Base-by-base conservation (phyloP, 2,329 filamentous ascomycete genomes). In the Aspergillus bombycis region DNA sequence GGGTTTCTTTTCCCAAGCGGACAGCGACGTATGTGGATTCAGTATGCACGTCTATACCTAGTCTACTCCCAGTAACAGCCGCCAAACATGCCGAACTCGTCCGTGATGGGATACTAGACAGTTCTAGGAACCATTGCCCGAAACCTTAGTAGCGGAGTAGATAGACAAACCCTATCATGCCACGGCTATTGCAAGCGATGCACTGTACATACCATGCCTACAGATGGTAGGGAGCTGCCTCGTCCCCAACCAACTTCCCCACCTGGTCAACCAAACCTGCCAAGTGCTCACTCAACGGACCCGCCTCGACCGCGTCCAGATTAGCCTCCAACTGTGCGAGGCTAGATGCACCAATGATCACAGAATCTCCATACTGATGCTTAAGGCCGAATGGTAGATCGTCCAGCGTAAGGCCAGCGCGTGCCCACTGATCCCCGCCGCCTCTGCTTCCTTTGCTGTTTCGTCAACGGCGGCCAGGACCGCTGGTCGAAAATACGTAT, bases 361-460 rank as follows among this genome's bases (percentile, higher is more conserved):
- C 72, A 14, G 72, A 77, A 70, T 81, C 79, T 0, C 71, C 72
- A 8, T 71, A 59, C 43, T 76, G 70, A 14, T 67, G 64, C 72
- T 71, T 58, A 81, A 58, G 57, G 69, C 52, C 16, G 75, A 80
- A 63, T 85, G 82, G 68, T 84, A 78, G 1, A 72, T 72, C 46
- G 79, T 72, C 83, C 83, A 84, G 36, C 82, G 67, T 60, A 84
- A 63, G 1, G 81, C 81, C 65, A 76, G 19, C 9, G 43, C 43
- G 9, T 46, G 43, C 19, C 43, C 43, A n/a, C 19, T 21, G 4
- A 46, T 46, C 21, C 43, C 43, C 14, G n/a, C 43, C 9, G 43
- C 43, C 19, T 46, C n/a, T n/a, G 43, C 43, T 19, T 11, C 43
- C 43, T 46, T 46, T 46, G 43, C 43, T 19, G 43, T 46, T 21